These are phyloP conservation scores for Xylaria sp. DNA, from an alignment of 2,329 filamentous ascomycete species.

Conservation along the genomic window DNA sequence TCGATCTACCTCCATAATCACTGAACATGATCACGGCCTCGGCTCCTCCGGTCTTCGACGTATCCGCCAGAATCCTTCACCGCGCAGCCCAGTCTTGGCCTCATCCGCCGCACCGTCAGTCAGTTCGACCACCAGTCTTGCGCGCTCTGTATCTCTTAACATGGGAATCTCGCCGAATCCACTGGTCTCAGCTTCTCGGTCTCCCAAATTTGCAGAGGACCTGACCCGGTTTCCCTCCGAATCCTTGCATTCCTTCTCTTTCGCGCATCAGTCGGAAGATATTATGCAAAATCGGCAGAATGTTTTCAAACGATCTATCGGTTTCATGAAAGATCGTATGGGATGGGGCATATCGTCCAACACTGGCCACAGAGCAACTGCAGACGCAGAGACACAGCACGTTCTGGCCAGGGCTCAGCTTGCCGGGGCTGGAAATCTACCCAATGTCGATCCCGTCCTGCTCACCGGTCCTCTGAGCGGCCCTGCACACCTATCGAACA, in stretches of 20 bases:
- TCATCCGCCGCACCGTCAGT: conserved; percentile 59
- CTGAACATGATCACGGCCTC: conserved; percentile 81
- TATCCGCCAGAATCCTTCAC: conserved; percentile 79
- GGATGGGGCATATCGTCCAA: conserved; percentile 69
- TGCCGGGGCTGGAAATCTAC: conserved; percentile 61
- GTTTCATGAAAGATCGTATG: conserved; percentile 92
- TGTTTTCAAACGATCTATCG: conserved; percentile 85
- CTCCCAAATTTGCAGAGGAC: conserved; percentile 79
- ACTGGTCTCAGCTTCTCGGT: conserved; percentile 57
- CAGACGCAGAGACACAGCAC: conserved; percentile 80
- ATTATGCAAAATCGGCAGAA: conserved; percentile 87
- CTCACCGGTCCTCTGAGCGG: conserved; percentile 67
- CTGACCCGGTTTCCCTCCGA: conserved; percentile 89
- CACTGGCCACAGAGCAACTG: conserved; percentile 68
- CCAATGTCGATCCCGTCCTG: conserved; percentile 40
- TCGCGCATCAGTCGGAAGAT: conserved; percentile 91
- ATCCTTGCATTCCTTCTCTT: conserved; percentile 96
- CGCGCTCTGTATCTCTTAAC: conserved; percentile 66
- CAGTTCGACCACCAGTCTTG: conserved; percentile 52
- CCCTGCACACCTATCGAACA: conserved; percentile 64
- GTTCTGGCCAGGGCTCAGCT: conserved; percentile 83
- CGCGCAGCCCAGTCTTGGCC: conserved; percentile 60
- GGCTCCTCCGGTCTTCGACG: conserved; percentile 82
- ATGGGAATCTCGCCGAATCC: conserved; percentile 56
- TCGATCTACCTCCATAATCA: conserved; percentile 70